Evolutionary conservation across 805 yeast genomes (phyloP).

Genomic region (Wickerhamiella lipophila): DNA sequence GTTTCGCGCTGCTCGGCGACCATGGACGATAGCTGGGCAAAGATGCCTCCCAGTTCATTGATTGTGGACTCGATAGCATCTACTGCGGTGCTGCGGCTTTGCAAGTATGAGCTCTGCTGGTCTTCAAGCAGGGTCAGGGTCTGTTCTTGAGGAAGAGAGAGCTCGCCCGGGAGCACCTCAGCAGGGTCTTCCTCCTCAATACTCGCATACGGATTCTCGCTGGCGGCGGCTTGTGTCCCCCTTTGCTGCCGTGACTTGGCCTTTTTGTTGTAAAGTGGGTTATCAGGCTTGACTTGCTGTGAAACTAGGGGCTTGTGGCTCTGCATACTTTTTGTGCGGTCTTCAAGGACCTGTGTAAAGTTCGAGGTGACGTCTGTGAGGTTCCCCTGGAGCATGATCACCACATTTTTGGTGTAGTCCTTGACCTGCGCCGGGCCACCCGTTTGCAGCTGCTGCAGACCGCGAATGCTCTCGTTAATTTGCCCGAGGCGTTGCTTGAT

Average conservation of each 20-base stretch:
- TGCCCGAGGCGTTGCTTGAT: conserved; percentile 71
- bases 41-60: conserved; percentile 87
- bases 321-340: conserved; percentile 72
- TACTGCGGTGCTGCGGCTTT: conserved; percentile 77
- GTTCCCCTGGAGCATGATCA: conserved; percentile 73
- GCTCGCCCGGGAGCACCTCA: conserved; percentile 25
- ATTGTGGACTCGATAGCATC: conserved; percentile 96
- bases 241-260: not conserved
- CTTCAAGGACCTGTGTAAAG: conserved; percentile 78
- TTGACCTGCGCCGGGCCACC: conserved; percentile 42
- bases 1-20: conserved; percentile 95
- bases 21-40: conserved; percentile 93
- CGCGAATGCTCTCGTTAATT: conserved; percentile 58
- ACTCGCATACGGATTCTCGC: conserved; percentile 22
- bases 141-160: conserved; percentile 79
- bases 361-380: conserved; percentile 87
- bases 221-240: conserved; percentile 12
- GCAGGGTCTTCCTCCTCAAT: conserved; percentile 15
- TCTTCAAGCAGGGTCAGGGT: conserved; percentile 73
- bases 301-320: conserved; percentile 66
- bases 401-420: conserved; percentile 73
- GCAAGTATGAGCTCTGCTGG: conserved; percentile 60
- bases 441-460: conserved; percentile 40
- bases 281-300: conserved; percentile 26
- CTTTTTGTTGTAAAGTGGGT: conserved; percentile 26